These are phyloP conservation scores for Pezizomycotina sp. DNA, from an alignment of 2,329 filamentous ascomycete species.

Conservation along the genomic window DNA sequence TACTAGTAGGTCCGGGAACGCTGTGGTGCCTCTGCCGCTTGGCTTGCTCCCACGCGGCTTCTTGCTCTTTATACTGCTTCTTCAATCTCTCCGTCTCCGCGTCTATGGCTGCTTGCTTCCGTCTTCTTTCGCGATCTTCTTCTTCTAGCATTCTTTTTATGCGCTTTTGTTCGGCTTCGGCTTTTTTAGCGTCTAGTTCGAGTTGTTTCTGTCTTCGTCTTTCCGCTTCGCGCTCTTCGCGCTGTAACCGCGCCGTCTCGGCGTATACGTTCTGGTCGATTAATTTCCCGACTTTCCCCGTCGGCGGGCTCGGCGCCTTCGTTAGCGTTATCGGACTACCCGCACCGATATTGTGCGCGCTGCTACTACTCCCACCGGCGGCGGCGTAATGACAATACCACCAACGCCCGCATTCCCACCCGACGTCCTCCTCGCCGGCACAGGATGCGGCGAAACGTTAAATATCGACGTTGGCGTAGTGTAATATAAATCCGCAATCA, in stretches of 20 bases:
- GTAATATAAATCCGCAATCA: slow-evolving; percentile 49
- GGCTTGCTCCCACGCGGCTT: slow-evolving; percentile 8
- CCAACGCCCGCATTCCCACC: too few relatives aligned
- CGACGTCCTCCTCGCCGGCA: too few relatives aligned
- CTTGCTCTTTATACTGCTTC: slow-evolving; percentile 20
- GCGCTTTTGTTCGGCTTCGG: slow-evolving; percentile 20
- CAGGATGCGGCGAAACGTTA: slow-evolving; percentile 35
- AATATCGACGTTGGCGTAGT: slow-evolving; percentile 56
- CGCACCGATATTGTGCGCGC: slow-evolving; percentile 15
- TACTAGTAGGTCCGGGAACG: too few relatives aligned
- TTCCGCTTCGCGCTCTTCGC: slow-evolving; percentile 37
- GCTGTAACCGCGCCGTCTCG: slow-evolving; percentile 31
- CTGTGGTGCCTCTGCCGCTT: slow-evolving; percentile 4
- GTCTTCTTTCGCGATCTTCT: slow-evolving; percentile 27
- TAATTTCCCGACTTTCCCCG: slow-evolving; percentile 16
- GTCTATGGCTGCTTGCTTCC: slow-evolving; percentile 44
- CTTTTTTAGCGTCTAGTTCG: slow-evolving; percentile 24
- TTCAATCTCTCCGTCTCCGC: slow-evolving; percentile 58
- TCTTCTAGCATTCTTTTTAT: slow-evolving; percentile 22
- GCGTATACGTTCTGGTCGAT: slow-evolving; percentile 22
- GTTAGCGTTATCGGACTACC: slow-evolving; percentile 14
- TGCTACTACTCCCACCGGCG: slow-evolving; percentile 23
- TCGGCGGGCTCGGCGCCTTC: slow-evolving; percentile 8
- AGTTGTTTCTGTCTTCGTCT: slow-evolving; percentile 30
- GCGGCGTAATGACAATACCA: slow-evolving; percentile 20